Evolutionary conservation across 176 grass and related monocot species (phyloP).

Genomic region (Panicum miliaceum): DNA sequence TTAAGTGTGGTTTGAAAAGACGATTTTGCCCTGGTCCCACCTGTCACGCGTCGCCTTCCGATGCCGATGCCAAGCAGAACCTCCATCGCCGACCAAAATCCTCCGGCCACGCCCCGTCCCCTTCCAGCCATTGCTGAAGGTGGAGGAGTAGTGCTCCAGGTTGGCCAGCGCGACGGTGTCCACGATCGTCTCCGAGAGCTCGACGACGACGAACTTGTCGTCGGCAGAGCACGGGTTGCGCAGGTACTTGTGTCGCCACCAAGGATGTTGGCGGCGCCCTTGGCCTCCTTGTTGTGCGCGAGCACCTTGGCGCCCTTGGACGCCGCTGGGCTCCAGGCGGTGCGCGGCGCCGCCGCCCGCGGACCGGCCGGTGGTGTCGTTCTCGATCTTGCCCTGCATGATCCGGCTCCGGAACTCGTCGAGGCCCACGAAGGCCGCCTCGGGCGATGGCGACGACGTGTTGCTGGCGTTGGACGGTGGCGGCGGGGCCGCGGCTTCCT

Average conservation of each 20-base stretch:
- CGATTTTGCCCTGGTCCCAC: too few relatives aligned
- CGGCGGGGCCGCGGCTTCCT: neutral
- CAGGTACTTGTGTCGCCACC: slow-evolving; percentile 79
- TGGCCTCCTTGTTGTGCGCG: slow-evolving; percentile 85
- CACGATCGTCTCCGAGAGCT: slow-evolving; percentile 90
- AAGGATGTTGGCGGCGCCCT: slow-evolving; percentile 76
- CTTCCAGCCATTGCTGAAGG: too few relatives aligned
- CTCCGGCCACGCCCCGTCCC: too few relatives aligned
- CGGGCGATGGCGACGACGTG: neutral
- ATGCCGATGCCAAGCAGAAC: too few relatives aligned
- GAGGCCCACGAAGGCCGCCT: slow-evolving; percentile 40
- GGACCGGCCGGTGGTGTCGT: slow-evolving; percentile 4
- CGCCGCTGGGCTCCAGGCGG: slow-evolving; percentile 68
- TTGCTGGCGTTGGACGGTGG: neutral
- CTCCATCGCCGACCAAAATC: too few relatives aligned
- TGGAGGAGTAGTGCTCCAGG: slow-evolving; percentile 95
- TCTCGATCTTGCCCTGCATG: slow-evolving; percentile 46
- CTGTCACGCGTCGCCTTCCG: too few relatives aligned
- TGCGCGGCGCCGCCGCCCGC: slow-evolving; percentile 44
- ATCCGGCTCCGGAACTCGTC: slow-evolving; percentile 63
- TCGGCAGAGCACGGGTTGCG: slow-evolving; percentile 81
- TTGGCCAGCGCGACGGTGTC: slow-evolving; percentile 80
- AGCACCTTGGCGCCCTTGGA: slow-evolving; percentile 87
- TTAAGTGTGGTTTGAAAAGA: too few relatives aligned
- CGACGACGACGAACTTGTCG: slow-evolving; percentile 74